Conservation (phyloP, 83 land plant species). For the Picea mariana region DNA sequence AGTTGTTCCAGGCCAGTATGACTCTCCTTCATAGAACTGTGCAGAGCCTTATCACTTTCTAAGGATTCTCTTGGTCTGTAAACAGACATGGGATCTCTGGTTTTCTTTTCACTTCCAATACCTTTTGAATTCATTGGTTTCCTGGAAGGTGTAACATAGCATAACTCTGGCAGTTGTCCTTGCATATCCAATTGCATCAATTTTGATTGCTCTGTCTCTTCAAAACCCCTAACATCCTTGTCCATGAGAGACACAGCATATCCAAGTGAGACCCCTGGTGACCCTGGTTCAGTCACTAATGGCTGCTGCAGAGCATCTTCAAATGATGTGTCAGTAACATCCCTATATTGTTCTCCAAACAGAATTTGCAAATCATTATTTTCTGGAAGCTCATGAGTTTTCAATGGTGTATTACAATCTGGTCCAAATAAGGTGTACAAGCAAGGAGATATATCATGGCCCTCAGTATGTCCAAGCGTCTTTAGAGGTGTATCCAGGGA, state of each 20-base stretch:
- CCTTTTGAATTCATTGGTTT: neutral
- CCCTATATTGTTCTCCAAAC: too few species aligned
- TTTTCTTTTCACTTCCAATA: slow-evolving; percentile 1
- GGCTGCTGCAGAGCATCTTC: neutral
- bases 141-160: slow-evolving; percentile 3
- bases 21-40: slow-evolving; percentile 1
- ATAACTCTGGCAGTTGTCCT: neutral
- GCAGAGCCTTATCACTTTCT: neutral
- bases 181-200: neutral
- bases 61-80: neutral
- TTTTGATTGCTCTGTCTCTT: neutral
- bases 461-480: neutral
- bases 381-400: neutral
- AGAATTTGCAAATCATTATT: neutral
- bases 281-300: neutral
- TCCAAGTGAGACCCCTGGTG: neutral
- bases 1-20: neutral
- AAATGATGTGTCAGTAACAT: too few species aligned
- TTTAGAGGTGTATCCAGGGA: neutral
- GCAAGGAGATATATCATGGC: neutral
- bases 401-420: neutral
- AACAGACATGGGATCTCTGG: slow-evolving; percentile 2
- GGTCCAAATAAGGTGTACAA: neutral
- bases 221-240: neutral
- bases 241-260: neutral